Evolutionary conservation across 495 filamentous ascomycete genomes (phyloP).

Genomic region (Ramalina intermedia): DNA sequence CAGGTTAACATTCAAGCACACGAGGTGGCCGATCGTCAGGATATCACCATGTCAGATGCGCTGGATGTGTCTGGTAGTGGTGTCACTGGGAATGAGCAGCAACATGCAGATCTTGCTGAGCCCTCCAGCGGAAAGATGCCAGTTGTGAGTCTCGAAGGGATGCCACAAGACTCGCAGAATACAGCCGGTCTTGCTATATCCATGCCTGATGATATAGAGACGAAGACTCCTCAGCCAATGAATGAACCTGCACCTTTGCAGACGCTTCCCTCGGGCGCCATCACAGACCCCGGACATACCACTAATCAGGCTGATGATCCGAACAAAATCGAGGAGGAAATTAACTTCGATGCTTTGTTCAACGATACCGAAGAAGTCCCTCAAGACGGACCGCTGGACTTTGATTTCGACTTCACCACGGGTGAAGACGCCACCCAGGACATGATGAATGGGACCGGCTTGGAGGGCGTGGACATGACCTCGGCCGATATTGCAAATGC

Average conservation of each 20-base stretch:
- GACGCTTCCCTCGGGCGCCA: neutral
- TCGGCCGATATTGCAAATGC: constrained; percentile 12
- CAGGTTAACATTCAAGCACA: neutral
- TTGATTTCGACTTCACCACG: constrained; percentile 32
- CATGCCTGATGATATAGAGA: neutral
- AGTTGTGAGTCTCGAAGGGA: neutral
- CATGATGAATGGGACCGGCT: constrained; percentile 24
- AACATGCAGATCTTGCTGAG: no score
- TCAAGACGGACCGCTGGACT: constrained; percentile 27
- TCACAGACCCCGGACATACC: constrained; percentile 12
- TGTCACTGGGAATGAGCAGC: no score
- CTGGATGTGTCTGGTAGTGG: neutral
- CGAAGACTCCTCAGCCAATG: neutral
- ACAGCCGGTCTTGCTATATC: constrained; percentile 5
- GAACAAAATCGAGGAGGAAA: constrained; percentile 11
- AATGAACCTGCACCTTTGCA: neutral
- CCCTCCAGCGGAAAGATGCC: neutral
- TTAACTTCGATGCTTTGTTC: constrained; percentile 16
- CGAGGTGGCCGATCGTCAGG: neutral
- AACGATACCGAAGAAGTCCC: constrained; percentile 17
- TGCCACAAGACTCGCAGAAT: constrained; percentile 9
- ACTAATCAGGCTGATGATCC: constrained; percentile 25
- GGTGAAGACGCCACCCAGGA: constrained; percentile 32
- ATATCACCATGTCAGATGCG: neutral
- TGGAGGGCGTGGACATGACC: constrained; percentile 15